These are phyloP conservation scores for Hanseniaspora thailandica DNA, from an alignment of 805 yeast species.

Conservation along the genomic window DNA sequence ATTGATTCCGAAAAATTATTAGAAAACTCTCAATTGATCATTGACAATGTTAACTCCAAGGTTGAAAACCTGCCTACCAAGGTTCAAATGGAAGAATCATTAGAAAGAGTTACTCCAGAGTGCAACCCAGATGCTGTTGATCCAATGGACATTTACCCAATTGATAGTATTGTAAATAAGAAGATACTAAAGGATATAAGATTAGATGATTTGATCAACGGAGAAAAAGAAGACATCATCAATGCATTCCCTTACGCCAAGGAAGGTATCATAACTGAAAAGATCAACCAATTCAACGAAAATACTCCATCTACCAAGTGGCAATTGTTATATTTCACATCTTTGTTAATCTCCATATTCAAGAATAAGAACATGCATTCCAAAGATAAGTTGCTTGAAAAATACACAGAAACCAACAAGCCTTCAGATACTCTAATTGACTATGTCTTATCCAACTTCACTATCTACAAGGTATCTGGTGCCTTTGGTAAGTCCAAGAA, in stretches of 20 bases:
- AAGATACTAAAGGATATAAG: slow-evolving; percentile 54
- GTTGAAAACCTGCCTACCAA: slow-evolving; percentile 66
- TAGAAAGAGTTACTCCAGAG: slow-evolving; percentile 75
- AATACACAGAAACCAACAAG: slow-evolving; percentile 35
- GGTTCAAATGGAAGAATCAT: slow-evolving; percentile 45
- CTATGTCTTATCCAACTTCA: slow-evolving; percentile 58
- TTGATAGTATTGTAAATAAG: slow-evolving; percentile 56
- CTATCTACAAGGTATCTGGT: slow-evolving; percentile 47
- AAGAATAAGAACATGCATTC: slow-evolving; percentile 55
- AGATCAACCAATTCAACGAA: slow-evolving; percentile 32
- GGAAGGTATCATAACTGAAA: slow-evolving; percentile 45
- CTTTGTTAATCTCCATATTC: slow-evolving; percentile 70
- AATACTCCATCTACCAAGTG: slow-evolving; percentile 44
- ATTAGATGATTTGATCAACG: slow-evolving; percentile 49
- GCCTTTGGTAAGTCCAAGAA: slow-evolving; percentile 64
- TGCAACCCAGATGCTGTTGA: slow-evolving; percentile 67
- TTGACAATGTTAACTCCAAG: slow-evolving; percentile 60
- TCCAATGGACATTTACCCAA: slow-evolving; percentile 73
- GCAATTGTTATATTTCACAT: slow-evolving; percentile 66
- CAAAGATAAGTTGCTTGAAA: slow-evolving; percentile 46
- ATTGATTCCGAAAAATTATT: slow-evolving; percentile 75
- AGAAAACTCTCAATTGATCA: slow-evolving; percentile 64
- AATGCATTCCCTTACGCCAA: slow-evolving; percentile 52
- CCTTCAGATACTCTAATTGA: slow-evolving; percentile 68
- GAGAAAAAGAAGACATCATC: slow-evolving; percentile 40